Evolutionary conservation across 352 stramenopile genomes (phyloP).

Genomic region (Globisporangium megalacanthum): DNA sequence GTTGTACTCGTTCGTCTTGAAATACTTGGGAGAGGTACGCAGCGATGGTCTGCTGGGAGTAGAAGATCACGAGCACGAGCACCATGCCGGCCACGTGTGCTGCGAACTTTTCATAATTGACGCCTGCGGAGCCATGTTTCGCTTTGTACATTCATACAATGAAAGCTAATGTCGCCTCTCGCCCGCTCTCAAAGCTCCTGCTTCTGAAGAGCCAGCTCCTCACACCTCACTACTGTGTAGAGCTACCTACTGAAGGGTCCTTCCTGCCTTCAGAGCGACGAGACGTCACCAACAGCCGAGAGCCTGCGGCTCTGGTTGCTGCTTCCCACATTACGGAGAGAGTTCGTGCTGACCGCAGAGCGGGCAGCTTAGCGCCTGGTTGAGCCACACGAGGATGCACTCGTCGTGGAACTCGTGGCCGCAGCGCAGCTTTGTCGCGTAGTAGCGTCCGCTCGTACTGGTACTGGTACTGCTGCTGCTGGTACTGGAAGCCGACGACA

Average conservation of each 20-base stretch:
- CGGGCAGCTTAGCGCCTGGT: conserved; percentile 8
- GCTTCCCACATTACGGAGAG: background rate
- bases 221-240: conserved; percentile 4
- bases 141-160: too few relatives aligned
- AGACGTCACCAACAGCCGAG: conserved; percentile 4
- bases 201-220: too few relatives aligned
- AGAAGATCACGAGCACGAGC: too few relatives aligned
- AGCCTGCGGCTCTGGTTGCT: background rate
- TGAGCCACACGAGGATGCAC: conserved; percentile 9
- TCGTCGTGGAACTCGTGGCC: conserved; percentile 17
- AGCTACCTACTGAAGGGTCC: conserved; percentile 10
- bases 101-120: too few relatives aligned
- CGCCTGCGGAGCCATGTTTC: too few relatives aligned
- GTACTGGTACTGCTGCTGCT: background rate
- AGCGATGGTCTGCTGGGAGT: too few relatives aligned
- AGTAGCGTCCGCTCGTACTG: background rate
- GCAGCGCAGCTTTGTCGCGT: conserved; percentile 9
- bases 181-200: too few relatives aligned
- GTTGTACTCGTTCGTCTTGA: too few relatives aligned
- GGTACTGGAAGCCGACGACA: background rate
- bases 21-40: too few relatives aligned
- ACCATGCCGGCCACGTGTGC: too few relatives aligned
- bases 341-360: conserved; percentile 1
- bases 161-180: too few relatives aligned
- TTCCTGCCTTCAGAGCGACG: background rate